Base-by-base conservation (phyloP, 2,329 filamentous ascomycete species). In the Colletotrichum kahawae region DNA sequence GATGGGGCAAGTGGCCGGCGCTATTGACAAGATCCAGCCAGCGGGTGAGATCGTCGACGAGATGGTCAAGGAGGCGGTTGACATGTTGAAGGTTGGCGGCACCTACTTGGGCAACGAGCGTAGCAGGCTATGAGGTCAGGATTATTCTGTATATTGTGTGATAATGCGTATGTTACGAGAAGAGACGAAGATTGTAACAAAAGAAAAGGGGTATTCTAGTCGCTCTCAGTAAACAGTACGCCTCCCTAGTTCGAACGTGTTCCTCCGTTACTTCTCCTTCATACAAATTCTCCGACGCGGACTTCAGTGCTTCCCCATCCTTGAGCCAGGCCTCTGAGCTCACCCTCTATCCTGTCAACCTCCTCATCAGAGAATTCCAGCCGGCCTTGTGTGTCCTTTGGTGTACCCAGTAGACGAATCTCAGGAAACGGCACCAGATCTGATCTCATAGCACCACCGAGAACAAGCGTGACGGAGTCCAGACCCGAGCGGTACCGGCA, bases 1-100 rank as follows among this genome's bases (percentile, higher is more conserved):
- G 81, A 98, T 98, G 96, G 96, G 96, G 1, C 95, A 98, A 86
- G 96, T 98, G 10, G 94, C 95, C 1, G 96, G 94, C 2, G 90
- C 93, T 1, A 94, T 98, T 72, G 84, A 87, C 38, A 92, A 93
- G 78, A 91, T 98, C 75, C 92, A 97, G 87, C 95, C 96, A 0
- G 96, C 96, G 0, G 90, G 87, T 62, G 90, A 93, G 77, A 98
- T 98, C 86, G 92, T 98, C n/a, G 90, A 92, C 76, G 95, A 97
- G 78, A 98, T 98, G 95, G 94, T 98, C 12, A 85, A 86, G 24
- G 93, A 96, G 82, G 95, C 95, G 1, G 92, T 92, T 10, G 88
- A 90, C 2, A 91, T 93, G 88, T 81, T 97, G 79, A 91, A 88
- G 82, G 82, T 88, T 33, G 93, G 92, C 5, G 86, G 88, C 51